These are phyloP conservation scores for Talaromyces sp. DNA, from an alignment of 2,329 filamentous ascomycete genomes.

Conservation along the genomic window DNA sequence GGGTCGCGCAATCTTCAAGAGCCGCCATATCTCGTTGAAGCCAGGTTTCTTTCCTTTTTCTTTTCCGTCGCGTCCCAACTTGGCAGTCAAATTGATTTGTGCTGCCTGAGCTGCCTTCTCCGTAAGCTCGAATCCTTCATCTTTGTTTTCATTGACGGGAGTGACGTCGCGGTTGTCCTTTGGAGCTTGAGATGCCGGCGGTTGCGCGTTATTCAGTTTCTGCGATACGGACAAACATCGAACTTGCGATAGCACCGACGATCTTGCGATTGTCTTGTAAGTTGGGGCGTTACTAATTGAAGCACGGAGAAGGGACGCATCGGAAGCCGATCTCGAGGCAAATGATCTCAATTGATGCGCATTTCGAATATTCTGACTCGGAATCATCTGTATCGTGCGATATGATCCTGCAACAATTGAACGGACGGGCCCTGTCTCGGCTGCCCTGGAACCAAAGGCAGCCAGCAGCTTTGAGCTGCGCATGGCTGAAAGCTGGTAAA, in stretches of 20 bases:
- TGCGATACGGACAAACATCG: conserved; percentile 32
- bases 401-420: conserved; percentile 7
- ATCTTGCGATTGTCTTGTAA: not conserved
- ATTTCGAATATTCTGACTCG: conserved; percentile 21
- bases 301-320: conserved; percentile 20
- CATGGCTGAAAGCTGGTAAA: conserved; percentile 36
- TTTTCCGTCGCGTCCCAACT: conserved; percentile 76
- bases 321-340: conserved; percentile 16
- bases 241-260: conserved; percentile 25
- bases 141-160: conserved; percentile 51
- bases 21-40: conserved; percentile 73
- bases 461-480: conserved; percentile 43
- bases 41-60: conserved; percentile 56
- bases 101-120: conserved; percentile 84
- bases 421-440: conserved; percentile 7
- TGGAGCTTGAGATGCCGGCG: conserved; percentile 22
- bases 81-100: conserved; percentile 84
- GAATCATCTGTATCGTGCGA: not conserved
- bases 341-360: conserved; percentile 24
- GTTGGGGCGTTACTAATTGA: not conserved
- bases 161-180: conserved; percentile 31
- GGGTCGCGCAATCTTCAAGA: conserved; percentile 84
- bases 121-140: conserved; percentile 66
- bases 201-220: conserved; percentile 30
- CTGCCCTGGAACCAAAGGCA: conserved; percentile 29